Conservation (phyloP, 139 green algal genomes). For the Chlorella sp. region DNA sequence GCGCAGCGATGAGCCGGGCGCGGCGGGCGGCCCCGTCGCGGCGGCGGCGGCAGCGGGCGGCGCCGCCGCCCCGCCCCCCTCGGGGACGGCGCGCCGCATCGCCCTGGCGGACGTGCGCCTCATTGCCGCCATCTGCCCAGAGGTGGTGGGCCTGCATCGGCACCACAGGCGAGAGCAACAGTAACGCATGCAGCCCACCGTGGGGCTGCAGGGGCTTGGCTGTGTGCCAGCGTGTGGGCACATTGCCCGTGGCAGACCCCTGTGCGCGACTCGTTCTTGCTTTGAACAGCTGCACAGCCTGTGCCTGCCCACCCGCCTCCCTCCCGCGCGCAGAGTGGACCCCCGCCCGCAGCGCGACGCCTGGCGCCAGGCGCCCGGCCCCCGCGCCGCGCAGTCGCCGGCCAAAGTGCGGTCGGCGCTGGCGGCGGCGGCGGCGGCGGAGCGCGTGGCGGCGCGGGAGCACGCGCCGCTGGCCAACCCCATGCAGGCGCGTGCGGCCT, state of each 20-base stretch:
- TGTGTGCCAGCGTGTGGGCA: too few species aligned
- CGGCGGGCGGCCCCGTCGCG: too few species aligned
- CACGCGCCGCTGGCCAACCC: slow-evolving; percentile 19
- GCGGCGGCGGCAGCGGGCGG: too few species aligned
- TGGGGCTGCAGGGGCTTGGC: too few species aligned
- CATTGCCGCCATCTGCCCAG: slow-evolving; percentile 47
- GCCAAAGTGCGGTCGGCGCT: slow-evolving; percentile 3
- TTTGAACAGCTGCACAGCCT: too few species aligned
- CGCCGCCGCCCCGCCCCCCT: too few species aligned
- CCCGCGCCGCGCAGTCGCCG: too few species aligned
- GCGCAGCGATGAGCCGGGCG: too few species aligned
- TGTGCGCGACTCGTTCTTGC: too few species aligned
- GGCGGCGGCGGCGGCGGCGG: slow-evolving; percentile 7
- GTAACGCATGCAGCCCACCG: too few species aligned
- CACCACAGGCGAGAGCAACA: slow-evolving; percentile 11
- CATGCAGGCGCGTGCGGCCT: slow-evolving; percentile 16
- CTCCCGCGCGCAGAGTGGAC: neutral
- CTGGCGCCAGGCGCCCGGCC: slow-evolving; percentile 2
- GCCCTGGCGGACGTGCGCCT: slow-evolving; percentile 38
- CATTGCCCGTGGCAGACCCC: too few species aligned
- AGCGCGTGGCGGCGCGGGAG: neutral
- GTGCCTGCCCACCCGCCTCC: too few species aligned
- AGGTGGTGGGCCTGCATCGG: slow-evolving; percentile 39
- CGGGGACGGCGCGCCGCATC: neutral
- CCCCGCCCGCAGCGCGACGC: slow-evolving; percentile 4